Percentiles rank a stretch among this genome's conserved stretches.
Conservation (phyloP, 1,284 basidiomycete genomes). For the Xerocomus cyaneibrunnescens region DNA sequence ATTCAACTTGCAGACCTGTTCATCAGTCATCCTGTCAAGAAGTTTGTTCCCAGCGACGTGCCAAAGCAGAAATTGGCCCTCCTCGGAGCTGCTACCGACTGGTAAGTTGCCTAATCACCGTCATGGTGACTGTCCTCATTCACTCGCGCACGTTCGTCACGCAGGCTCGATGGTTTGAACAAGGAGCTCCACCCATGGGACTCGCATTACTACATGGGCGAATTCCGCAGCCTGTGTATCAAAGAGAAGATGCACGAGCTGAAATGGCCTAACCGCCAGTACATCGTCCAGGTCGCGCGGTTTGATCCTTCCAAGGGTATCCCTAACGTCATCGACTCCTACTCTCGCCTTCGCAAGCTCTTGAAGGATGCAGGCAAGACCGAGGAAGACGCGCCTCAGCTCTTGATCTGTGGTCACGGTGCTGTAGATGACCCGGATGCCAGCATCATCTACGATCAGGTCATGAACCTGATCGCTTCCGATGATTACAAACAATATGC, state of each 20-base stretch:
- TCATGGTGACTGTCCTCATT: background rate
- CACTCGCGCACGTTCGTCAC: background rate
- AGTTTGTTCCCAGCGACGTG: constrained; percentile 84
- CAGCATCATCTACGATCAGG: constrained; percentile 81
- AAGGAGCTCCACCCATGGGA: constrained; percentile 78
- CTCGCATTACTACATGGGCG: constrained; percentile 77
- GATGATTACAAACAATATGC: constrained; percentile 56
- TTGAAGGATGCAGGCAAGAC: constrained; percentile 48
- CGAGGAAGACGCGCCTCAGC: constrained; percentile 66
- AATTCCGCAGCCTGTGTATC: constrained; percentile 70
- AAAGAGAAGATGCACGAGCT: constrained; percentile 79
- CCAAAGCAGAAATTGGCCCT: constrained; percentile 67
- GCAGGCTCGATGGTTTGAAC: constrained; percentile 85
- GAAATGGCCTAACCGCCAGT: constrained; percentile 77
- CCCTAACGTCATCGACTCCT: constrained; percentile 80
- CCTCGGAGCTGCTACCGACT: constrained; percentile 78
- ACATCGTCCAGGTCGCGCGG: constrained; percentile 81
- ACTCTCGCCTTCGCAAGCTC: constrained; percentile 70
- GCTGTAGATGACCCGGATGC: constrained; percentile 86
- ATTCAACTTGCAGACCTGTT: constrained; percentile 84
- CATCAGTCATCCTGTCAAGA: constrained; percentile 88
- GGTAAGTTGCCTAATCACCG: constrained; percentile 43
- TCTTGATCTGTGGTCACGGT: constrained; percentile 85
- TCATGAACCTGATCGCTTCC: constrained; percentile 56
- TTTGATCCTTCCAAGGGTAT: constrained; percentile 81